A percentile compares a stretch with the other conserved stretches of the same genome.
Conservation (phyloP, 257 asterid species). For the Rauvolfia tetraphylla region DNA sequence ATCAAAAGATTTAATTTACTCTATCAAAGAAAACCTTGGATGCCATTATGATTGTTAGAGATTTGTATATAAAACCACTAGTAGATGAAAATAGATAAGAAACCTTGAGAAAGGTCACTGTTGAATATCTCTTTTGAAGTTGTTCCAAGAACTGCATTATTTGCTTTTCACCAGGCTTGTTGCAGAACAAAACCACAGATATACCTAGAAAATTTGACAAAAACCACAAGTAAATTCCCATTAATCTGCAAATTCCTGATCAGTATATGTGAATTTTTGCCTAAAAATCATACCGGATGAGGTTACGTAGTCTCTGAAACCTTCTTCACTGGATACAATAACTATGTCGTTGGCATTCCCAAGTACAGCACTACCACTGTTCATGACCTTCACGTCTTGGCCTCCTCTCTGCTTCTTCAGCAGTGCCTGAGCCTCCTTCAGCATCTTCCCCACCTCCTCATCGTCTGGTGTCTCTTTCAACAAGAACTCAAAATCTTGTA, state of each 20-base stretch:
- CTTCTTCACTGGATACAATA: conserved; percentile 35
- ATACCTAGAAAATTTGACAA: conserved; percentile 20
- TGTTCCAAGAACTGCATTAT: conserved; percentile 34
- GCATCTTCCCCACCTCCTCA: conserved; percentile 43
- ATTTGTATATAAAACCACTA: not conserved
- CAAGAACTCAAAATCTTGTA: conserved; percentile 57
- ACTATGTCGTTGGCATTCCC: conserved; percentile 18
- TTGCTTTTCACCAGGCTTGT: conserved; percentile 27
- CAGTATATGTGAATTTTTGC: not conserved
- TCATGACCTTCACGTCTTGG: conserved; percentile 20
- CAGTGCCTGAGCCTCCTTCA: conserved; percentile 44
- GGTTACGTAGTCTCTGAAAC: conserved; percentile 39
- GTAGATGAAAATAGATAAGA: not conserved
- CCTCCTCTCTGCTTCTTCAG: conserved; percentile 24
- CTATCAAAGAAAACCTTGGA: not conserved
- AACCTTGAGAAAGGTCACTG: conserved; percentile 54
- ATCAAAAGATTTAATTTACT: not conserved
- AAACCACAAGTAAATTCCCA: not conserved
- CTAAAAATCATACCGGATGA: conserved; percentile 34
- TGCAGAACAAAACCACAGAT: conserved; percentile 47
- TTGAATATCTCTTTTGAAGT: conserved; percentile 38
- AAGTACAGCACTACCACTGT: not conserved
- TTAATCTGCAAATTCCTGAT: not conserved
- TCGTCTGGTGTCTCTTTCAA: conserved; percentile 45
- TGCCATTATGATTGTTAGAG: not conserved